Evolutionary conservation across 2,329 filamentous ascomycete genomes (phyloP), one percentile per base, ranked within the genome.

Genomic region (Ustulina deusta): DNA sequence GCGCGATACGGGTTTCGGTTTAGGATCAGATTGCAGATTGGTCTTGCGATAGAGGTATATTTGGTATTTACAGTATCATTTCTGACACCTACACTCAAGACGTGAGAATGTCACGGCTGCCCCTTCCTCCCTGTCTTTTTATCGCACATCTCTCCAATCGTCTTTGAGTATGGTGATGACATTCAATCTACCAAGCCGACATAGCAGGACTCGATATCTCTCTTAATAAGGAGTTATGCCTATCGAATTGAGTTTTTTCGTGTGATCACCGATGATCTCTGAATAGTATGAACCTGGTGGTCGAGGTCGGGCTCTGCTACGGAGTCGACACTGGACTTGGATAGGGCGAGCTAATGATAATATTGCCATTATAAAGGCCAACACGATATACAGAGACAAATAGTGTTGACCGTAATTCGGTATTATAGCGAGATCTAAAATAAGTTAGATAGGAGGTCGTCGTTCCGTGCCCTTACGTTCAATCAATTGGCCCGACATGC

Each of bases 401-500:
- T 11, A 13, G 17, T 2, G 5, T 6, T 32, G 15, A 11, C 49
- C 7, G n/a, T 34, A 36, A 36, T 54, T 54, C 10, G 11, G 7
- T 15, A 9, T 51, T 17, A 29, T 51, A 17, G n/a, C 17, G 4
- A 5, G 17, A 22, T 13, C 49, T 4, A 54, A 22, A 36, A 22
- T 54, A 9, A 36, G 10, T 34, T 34, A 17, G 17, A 36, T 36
- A 20, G 32, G 7, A 22, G 49, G 10, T 6, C 15, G 48, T 42
- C 29, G 29, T 15, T 49, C 48, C 6, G 32, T 13, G 25, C 32
- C 17, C 20, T 13, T 13, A 13, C 25, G 15, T 29, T 52, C 20
- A 40, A 22, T 46, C 27, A 10, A 44, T n/a, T 66, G 54, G 52
- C 59, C 59, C 7, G 25, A 20, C 17, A 42, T 27, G 25, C 20